Percentiles rank a stretch among this genome's conserved stretches.
Evolutionary conservation across 768 basidiomycete species (phyloP).

Genomic region (Clavaria fumosa): DNA sequence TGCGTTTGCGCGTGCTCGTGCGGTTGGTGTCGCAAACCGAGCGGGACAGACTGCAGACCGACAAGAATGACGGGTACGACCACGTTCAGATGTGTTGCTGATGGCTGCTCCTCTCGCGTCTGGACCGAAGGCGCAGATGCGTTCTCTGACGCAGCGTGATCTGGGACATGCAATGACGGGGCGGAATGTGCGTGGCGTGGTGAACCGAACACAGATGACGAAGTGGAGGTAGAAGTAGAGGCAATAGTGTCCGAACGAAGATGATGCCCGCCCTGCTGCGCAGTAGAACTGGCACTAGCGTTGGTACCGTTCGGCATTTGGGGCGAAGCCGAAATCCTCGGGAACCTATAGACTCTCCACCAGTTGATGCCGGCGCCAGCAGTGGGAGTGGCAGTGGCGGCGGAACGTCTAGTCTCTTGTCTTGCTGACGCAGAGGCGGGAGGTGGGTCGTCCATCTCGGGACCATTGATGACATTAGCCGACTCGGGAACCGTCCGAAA

Average conservation of each 20-base stretch:
- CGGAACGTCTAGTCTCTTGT: too few species aligned
- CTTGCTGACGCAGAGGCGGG: not conserved
- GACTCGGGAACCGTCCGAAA: too few species aligned
- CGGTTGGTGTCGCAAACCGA: slow-evolving; percentile 21
- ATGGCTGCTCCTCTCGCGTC: too few species aligned
- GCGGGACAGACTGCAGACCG: slow-evolving; percentile 60
- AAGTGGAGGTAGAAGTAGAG: not conserved
- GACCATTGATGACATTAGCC: too few species aligned
- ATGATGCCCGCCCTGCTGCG: too few species aligned
- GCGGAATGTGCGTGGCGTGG: too few species aligned
- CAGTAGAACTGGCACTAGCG: not conserved
- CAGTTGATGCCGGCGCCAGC: slow-evolving; percentile 46
- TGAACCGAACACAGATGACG: not conserved
- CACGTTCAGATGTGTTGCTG: slow-evolving; percentile 22
- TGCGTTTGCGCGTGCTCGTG: not conserved
- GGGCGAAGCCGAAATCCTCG: slow-evolving; percentile 37
- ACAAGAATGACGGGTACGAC: slow-evolving; percentile 78
- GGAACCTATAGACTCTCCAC: slow-evolving; percentile 78
- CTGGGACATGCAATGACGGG: slow-evolving; percentile 1
- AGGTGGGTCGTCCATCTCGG: slow-evolving; percentile 2
- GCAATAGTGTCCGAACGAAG: too few species aligned
- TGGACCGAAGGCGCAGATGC: too few species aligned
- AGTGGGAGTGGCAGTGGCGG: too few species aligned
- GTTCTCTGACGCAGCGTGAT: too few species aligned
- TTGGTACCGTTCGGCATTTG: too few species aligned